phyloP scores from a whole-genome alignment of 768 basidiomycete genomes.

The Tricholoma furcatifolium region DNA sequence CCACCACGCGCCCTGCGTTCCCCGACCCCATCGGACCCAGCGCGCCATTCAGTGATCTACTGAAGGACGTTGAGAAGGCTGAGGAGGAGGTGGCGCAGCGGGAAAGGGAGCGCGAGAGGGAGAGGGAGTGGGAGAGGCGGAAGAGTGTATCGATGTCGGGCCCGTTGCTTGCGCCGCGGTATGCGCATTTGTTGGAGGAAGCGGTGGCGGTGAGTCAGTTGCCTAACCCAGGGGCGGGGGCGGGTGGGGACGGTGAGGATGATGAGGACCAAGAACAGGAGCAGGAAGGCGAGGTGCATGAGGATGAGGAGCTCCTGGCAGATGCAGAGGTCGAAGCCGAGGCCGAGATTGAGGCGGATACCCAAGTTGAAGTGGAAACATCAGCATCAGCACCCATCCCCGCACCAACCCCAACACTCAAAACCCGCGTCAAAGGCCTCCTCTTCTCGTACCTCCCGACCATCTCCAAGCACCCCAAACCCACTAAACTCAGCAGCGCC shows the following conservation, averaged over 20 bases:
- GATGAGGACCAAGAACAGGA: background rate
- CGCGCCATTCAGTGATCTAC: constrained; percentile 33
- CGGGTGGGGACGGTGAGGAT: background rate
- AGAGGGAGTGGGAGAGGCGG: constrained; percentile 4
- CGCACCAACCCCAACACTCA: constrained; percentile 28
- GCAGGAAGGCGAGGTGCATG: background rate
- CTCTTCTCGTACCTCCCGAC: constrained; percentile 62
- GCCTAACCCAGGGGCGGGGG: constrained; percentile 3
- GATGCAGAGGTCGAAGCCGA: background rate
- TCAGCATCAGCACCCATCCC: too few relatives aligned
- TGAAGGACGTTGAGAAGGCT: constrained; percentile 15
- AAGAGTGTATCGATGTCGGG: constrained; percentile 31
- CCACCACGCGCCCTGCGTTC: constrained; percentile 17
- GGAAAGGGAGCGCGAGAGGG: background rate
- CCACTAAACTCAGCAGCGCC: constrained; percentile 15
- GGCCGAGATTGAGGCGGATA: background rate
- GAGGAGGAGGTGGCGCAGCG: background rate
- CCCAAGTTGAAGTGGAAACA: too few relatives aligned
- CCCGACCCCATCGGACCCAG: constrained; percentile 20
- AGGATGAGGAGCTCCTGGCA: background rate
- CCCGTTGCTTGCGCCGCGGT: constrained; percentile 50
- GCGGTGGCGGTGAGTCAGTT: constrained; percentile 39
- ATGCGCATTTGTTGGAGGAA: constrained; percentile 58
- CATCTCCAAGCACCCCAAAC: constrained; percentile 35
- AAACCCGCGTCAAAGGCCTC: constrained; percentile 55